These are phyloP conservation scores for Senecio squalidus DNA, from an alignment of 140 eudicot genomes.

Conservation along the genomic window DNA sequence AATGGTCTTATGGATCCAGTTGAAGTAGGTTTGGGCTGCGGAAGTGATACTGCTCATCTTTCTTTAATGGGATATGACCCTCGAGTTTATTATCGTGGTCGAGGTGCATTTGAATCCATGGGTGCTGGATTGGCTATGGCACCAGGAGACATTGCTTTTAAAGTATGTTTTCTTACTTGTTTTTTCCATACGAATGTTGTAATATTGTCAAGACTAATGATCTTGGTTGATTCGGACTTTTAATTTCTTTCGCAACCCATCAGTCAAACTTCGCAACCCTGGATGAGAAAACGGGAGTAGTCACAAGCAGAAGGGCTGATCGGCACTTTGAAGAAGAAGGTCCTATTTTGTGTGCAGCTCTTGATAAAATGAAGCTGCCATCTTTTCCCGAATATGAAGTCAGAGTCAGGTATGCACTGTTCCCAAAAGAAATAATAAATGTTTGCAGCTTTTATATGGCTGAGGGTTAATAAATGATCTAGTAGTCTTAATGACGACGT, in stretches of 20 bases:
- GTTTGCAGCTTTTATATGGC: neutral
- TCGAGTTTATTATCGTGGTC: constrained; percentile 83
- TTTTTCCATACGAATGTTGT: neutral
- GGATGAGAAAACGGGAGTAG: constrained; percentile 85
- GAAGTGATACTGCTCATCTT: constrained; percentile 96
- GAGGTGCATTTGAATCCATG: constrained; percentile 97
- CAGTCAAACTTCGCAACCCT: constrained; percentile 96
- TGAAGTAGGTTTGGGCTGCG: constrained; percentile 86
- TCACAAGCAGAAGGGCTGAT: constrained; percentile 92
- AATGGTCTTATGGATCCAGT: constrained; percentile 98
- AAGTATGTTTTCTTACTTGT: constrained; percentile 35
- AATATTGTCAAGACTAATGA: neutral
- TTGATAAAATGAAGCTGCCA: constrained; percentile 90
- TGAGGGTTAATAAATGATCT: neutral
- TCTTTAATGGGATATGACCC: constrained; percentile 91
- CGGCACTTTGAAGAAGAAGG: constrained; percentile 99
- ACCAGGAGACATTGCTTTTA: constrained; percentile 96
- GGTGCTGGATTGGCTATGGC: constrained; percentile 99
- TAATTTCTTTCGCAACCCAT: constrained; percentile 5
- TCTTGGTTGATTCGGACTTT: constrained; percentile 7
- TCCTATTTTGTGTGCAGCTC: constrained; percentile 80
- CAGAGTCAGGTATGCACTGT: constrained; percentile 71
- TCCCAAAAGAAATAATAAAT: neutral
- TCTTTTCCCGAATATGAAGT: constrained; percentile 85
- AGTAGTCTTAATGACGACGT: neutral